phyloP scores from a whole-genome alignment of 108 stramenopile species.

The Skeletonema grethae region DNA sequence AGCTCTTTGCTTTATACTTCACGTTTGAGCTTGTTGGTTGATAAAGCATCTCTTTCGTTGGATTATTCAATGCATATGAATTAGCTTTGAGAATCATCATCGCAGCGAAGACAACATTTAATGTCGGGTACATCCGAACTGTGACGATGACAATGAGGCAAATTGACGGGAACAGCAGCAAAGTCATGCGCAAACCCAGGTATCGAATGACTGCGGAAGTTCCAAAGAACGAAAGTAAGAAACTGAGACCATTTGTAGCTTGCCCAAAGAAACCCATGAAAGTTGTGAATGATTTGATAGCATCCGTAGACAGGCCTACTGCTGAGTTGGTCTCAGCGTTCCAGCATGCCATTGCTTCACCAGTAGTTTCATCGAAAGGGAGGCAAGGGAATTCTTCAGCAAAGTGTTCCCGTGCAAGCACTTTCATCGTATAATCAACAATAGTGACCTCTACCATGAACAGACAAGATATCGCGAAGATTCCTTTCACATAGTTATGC shows the following conservation, averaged over 20 bases:
- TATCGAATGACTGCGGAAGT: constrained; percentile 95
- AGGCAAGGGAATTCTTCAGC: constrained; percentile 81
- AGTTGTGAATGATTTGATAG: constrained; percentile 84
- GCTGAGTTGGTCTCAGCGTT: constrained; percentile 57
- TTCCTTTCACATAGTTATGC: constrained; percentile 97
- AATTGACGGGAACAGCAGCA: constrained; percentile 92
- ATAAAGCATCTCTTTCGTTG: constrained; percentile 97
- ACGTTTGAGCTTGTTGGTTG: constrained; percentile 93
- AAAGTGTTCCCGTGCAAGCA: constrained; percentile 90
- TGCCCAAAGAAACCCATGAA: constrained; percentile 98
- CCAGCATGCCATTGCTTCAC: constrained; percentile 78
- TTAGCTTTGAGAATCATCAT: constrained; percentile 97
- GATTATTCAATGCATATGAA: constrained; percentile 96
- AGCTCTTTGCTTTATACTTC: constrained; percentile 96
- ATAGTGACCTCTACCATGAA: constrained; percentile 99
- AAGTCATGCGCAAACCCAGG: constrained; percentile 86
- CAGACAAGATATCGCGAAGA: constrained; percentile 95
- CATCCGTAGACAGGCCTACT: constrained; percentile 73
- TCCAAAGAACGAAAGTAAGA: constrained; percentile 91
- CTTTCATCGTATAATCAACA: constrained; percentile 97
- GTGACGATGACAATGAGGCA: constrained; percentile 82
- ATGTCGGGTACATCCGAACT: constrained; percentile 81
- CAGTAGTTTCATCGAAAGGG: constrained; percentile 30
- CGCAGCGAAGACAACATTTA: constrained; percentile 93
- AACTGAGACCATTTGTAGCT: constrained; percentile 92